These are phyloP conservation scores for Chamaecrista fasciculata DNA, from an alignment of 306 rosid species.

Conservation along the genomic window DNA sequence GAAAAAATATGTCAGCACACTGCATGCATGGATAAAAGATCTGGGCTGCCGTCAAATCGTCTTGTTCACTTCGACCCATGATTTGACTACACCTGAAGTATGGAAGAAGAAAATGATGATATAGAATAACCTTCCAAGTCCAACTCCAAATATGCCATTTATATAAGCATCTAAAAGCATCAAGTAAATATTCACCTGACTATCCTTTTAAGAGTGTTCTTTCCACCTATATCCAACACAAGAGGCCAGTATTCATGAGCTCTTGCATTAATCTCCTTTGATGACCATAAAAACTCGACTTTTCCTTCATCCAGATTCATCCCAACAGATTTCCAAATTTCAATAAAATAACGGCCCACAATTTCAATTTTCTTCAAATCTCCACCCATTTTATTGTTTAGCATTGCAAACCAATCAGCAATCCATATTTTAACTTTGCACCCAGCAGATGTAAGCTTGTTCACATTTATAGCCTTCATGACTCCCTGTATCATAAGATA, in stretches of 20 bases:
- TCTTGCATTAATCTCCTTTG: conserved; percentile 66
- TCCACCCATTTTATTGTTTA: too few species aligned
- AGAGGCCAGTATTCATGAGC: conserved; percentile 82
- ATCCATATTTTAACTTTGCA: conserved; percentile 86
- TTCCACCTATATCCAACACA: conserved; percentile 84
- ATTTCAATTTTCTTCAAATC: conserved; percentile 75
- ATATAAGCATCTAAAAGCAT: not conserved
- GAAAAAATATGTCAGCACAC: too few species aligned
- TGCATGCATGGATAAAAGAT: too few species aligned
- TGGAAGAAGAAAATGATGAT: not conserved
- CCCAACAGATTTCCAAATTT: conserved; percentile 85
- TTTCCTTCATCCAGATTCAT: conserved; percentile 82
- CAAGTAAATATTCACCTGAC: conserved; percentile 41
- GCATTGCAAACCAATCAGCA: too few species aligned
- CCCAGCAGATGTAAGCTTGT: conserved; percentile 75
- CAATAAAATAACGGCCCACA: conserved; percentile 69
- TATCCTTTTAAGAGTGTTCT: conserved; percentile 66
- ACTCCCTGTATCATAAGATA: conserved; percentile 47
- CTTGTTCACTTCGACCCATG: too few species aligned
- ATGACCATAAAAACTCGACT: conserved; percentile 89
- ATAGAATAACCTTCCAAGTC: not conserved
- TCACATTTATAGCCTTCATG: too few species aligned
- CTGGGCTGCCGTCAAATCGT: too few species aligned
- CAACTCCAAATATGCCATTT: too few species aligned
- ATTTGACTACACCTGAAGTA: conserved; percentile 74